Evolutionary conservation across 177 flowering plant genomes (phyloP), one percentile per base, ranked within the genome.

Genomic region (Vitis hybrid): DNA sequence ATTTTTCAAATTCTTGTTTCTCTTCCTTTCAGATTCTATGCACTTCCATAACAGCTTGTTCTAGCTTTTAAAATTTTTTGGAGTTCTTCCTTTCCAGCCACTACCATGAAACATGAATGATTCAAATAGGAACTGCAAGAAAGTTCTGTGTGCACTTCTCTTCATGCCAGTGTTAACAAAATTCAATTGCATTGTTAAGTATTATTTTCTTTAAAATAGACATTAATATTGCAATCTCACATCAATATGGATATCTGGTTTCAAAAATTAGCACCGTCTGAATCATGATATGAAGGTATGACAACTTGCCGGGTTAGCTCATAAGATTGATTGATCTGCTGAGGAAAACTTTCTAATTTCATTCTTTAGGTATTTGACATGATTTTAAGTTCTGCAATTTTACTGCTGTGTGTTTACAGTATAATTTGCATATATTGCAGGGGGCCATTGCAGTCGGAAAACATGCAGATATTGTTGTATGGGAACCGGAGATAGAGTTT

Each of bases 381-480:
- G 46, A 40, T 40, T 40, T 35, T 35, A 35, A 35, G 46, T 35
- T 35, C 46, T 35, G 46, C 46, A 35, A 35, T 6, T 35, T 40
- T 40, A 40, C 46, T 0, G 46, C 46, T 40, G 0, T 40, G 1
- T 40, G 8, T 40, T 40, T 40, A 40, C 46, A 40, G 46, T 6
- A 40, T 40, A 40, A 40, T 40, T 40, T 40, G 46, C 46, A 40
- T 40, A 40, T 40, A 7, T 5, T 81, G 82, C 86, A 96, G 98
- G 99, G 99, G 52, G 81, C 87, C 40, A 94, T 94, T 76, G 84
- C 73, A 62, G 78, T 73, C 49, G 97, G 99, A 35, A 90, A 90
- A 52, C 85, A 87, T 79, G 98, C 99, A 72, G 99, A 96, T 74
- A 75, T 96, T 57, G 98, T 90, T 12, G 92, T 89, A 27, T 96